phyloP scores from a whole-genome alignment of 1,284 basidiomycete species.

The Pterulicium gracile region DNA sequence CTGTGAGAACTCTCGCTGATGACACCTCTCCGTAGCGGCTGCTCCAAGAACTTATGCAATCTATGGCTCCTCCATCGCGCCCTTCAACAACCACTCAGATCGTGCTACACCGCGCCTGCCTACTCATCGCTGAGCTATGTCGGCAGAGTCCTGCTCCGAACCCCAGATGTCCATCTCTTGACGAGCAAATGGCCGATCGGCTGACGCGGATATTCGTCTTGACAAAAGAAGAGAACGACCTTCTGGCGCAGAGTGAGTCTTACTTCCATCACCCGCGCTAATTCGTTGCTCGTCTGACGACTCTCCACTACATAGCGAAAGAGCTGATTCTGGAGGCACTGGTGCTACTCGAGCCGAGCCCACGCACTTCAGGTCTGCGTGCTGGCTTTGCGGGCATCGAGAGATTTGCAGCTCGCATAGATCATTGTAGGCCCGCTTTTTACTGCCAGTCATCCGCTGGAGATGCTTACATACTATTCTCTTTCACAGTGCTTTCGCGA shows the following conservation, averaged over 20 bases:
- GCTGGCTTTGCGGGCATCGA: not conserved
- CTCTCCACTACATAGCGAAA: not conserved
- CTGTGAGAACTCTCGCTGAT: not conserved
- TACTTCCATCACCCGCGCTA: not conserved
- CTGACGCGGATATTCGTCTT: not conserved
- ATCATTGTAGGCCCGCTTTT: not conserved
- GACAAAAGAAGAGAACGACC: not conserved
- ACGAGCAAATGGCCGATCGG: not conserved
- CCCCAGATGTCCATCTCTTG: not conserved
- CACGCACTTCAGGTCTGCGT: not conserved
- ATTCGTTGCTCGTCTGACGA: not conserved
- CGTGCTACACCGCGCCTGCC: not conserved
- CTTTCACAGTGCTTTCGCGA: not conserved
- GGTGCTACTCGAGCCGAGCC: not conserved
- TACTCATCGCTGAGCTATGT: not conserved
- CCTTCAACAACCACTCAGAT: not conserved
- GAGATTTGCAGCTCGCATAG: not conserved
- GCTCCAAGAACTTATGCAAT: not conserved
- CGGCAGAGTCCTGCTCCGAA: not conserved
- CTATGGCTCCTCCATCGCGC: not conserved
- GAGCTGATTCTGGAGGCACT: not conserved
- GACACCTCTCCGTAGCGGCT: conserved; percentile 6
- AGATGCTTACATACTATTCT: not conserved
- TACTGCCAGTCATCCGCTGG: not conserved
- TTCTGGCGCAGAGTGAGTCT: not conserved